Base-by-base conservation (phyloP, 805 yeast genomes). In the Suhomyces sp. region DNA sequence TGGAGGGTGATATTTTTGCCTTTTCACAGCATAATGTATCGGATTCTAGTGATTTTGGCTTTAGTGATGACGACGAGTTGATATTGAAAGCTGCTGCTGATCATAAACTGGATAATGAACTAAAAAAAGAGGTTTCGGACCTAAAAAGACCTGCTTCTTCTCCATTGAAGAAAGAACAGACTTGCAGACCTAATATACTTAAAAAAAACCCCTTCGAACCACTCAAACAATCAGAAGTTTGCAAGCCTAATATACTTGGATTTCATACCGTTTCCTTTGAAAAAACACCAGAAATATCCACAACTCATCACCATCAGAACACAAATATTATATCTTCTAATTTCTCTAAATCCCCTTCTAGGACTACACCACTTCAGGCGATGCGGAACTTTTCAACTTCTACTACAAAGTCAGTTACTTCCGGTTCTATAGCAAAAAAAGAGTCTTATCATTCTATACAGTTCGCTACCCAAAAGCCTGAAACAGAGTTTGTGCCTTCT, bases 381-480 rank as follows among this genome's bases (percentile, higher is more conserved):
- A 22, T 41, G 44, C 29, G 54, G 15, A 29, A 41, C 22, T 29
- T 52, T n/a, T 46, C 53, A 2, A 48, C 53, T 6, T 51, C 60
- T 5, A 46, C 57, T 1, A 41, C 44, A 21, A 52, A 29, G 39
- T 46, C n/a, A 46, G 41, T 6, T 13, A 29, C 21, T 44, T 12
- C 25, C 8, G 13, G 8, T 4, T 20, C 44, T 13, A 6, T 13
- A 4, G 12, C 7, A 3, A 21, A 21, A 22, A 20, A 21, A n/a
- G 44, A 44, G 17, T 43, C 46, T 1, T 57, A 61, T 51, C 64
- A 67, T 8, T 57, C 68, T 0, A 67, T 69, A 17, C 71, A 64
- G 35, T 56, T 68, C 3, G 64, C 72, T 3, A 68, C 72, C 1
- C 73, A 66, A 48, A 53, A 53, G 29, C 53, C 59, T 20, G 15